Evolutionary conservation across 345 rosid species (phyloP).

Genomic region (Excoecaria agallocha): DNA sequence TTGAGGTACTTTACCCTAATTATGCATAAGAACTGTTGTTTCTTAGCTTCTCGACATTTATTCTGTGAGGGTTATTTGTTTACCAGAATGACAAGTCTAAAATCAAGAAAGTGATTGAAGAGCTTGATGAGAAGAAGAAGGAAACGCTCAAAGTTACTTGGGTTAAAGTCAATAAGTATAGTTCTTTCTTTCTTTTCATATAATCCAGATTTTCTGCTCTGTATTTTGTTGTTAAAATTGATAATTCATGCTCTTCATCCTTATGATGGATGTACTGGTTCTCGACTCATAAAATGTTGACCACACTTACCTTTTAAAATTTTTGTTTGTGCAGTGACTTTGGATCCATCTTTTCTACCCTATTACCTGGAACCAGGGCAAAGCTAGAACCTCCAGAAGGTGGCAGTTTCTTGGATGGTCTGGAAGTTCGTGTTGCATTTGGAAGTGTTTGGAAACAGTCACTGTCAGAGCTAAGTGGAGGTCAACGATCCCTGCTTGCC

Average conservation of each 20-base stretch:
- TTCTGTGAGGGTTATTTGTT: conserved; percentile 12
- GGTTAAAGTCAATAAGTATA: conserved; percentile 88
- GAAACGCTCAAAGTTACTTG: conserved; percentile 89
- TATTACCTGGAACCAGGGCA: conserved; percentile 87
- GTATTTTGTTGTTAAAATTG: not conserved
- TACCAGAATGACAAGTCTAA: conserved; percentile 79
- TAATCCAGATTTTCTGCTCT: not conserved
- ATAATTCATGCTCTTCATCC: conserved; percentile 1
- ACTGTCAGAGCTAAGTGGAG: conserved; percentile 88
- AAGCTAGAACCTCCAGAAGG: conserved; percentile 93
- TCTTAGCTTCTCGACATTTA: conserved; percentile 13
- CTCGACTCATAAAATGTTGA: not conserved
- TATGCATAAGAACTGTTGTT: conserved; percentile 14
- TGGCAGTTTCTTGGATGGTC: conserved; percentile 81
- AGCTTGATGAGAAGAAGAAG: conserved; percentile 95
- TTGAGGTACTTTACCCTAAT: conserved; percentile 60
- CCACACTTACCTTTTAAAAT: not conserved
- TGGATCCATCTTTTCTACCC: conserved; percentile 89
- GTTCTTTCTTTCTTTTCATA: not conserved
- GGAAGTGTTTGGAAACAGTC: conserved; percentile 97
- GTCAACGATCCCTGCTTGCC: conserved; percentile 92
- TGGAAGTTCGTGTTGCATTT: conserved; percentile 95
- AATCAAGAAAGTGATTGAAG: conserved; percentile 91
- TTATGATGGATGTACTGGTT: conserved; percentile 6
- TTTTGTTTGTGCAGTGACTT: conserved; percentile 58